Conservation (phyloP, 2,329 filamentous ascomycete genomes). For the Aspergillus aculeatinus region DNA sequence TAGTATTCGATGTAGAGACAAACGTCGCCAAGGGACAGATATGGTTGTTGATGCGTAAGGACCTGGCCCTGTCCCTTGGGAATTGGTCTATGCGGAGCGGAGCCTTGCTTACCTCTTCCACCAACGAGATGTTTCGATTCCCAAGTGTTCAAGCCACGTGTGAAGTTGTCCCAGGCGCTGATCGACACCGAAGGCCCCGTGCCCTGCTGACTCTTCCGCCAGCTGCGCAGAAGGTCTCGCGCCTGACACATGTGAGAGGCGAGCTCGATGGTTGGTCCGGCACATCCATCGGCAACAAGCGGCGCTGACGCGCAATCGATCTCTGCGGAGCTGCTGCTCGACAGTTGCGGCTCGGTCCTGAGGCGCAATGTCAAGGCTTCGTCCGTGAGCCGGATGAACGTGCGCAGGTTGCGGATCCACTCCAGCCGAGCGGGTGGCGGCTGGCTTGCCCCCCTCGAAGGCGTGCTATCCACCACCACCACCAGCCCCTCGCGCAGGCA, state of each 20-base stretch:
- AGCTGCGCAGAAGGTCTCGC: constrained; percentile 5
- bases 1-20: constrained; percentile 9
- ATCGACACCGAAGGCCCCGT: not conserved
- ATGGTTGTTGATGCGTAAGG: not conserved
- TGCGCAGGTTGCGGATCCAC: not conserved
- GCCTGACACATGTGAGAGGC: constrained; percentile 5
- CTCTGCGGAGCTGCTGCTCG: too few relatives aligned
- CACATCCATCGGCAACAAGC: not conserved
- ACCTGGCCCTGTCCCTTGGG: too few relatives aligned
- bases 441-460: too few relatives aligned
- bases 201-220: constrained; percentile 2
- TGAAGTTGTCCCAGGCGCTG: not conserved
- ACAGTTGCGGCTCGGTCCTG: constrained; percentile 2
- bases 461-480: too few relatives aligned
- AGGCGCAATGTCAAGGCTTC: constrained; percentile 3
- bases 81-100: too few relatives aligned
- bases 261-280: constrained; percentile 1
- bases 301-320: too few relatives aligned
- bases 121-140: too few relatives aligned
- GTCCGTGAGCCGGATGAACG: constrained; percentile 4
- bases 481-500: not conserved
- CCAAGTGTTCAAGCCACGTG: constrained; percentile 3
- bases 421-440: not conserved
- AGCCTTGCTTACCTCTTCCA: too few relatives aligned
- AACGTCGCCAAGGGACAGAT: not conserved